Evolutionary conservation across 192 early-diverging fungal genomes (phyloP), one percentile per base, ranked within the genome.

Genomic region (Mortierella alpina): DNA sequence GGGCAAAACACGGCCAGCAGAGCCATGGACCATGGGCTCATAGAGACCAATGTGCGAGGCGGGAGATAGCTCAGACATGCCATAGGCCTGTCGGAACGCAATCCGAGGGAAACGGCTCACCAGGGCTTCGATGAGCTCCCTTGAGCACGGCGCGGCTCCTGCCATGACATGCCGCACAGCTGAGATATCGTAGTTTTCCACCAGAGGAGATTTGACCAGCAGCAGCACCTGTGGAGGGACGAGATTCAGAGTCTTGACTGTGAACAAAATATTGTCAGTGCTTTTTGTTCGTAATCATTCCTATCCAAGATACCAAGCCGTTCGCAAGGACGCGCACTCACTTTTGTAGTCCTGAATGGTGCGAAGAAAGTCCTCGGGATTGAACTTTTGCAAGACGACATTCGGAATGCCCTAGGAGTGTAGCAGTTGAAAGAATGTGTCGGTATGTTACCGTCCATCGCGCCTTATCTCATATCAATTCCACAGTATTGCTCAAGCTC

Each of bases 1-100:
- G 40, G 95, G 89, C 18, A 96, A 17, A 31, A 96, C 84, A 9
- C 86, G 45, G 46, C 95, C 96, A 41, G 89, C 84, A 0, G 93
- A 89, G 5, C 88, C 64, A 67, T 68, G 60, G 17, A 65, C 55
- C 51, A 65, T 56, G 18, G 75, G 50, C 13, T 45, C 11, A 45
- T 52, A 60, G 5, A 31, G 49, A 14, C 61, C 65, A 9, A 41
- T 20, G 42, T 71, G 75, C 0, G 68, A 60, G 40, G 46, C 67
- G 23, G 65, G 79, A 2, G 67, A 82, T 0, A 63, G 42, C 45
- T 82, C 79, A 12, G 79, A 73, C 79, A 82, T 82, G 8, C 79
- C 79, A 53, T 73, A 82, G 15, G 59, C 72, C 59, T 73, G 71
- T 48, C 66, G 54, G 47, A 74, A 59, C 8, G 45, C 52, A 12